Base-by-base conservation (phyloP, 176 grass and related monocot genomes). In the Oryza rufipogon region DNA sequence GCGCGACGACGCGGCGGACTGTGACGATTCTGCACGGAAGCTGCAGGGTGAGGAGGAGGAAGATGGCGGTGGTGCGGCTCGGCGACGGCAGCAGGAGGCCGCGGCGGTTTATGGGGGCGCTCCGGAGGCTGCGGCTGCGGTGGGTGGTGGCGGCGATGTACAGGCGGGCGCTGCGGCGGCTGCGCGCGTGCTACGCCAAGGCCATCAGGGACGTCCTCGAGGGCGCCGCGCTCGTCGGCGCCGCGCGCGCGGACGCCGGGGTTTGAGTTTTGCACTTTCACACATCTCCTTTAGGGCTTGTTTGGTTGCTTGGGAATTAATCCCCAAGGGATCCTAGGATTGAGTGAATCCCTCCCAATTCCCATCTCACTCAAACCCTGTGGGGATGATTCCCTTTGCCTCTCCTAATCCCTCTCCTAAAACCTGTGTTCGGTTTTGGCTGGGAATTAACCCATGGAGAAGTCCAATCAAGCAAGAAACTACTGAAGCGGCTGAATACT, bases 1-100 rank as follows among this genome's bases (percentile, higher is more conserved):
- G 10, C 46, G 42, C 3, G 83, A 11, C 52, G 58, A 11, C 52
- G 58, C 11, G 10, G 79, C 51, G 3, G n/a, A 0, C 9, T 6
- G 23, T 6, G 34, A 26, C 26, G 26, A 26, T 26, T 26, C 26
- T 26, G 26, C 26, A 26, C 26, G 26, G 26, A 26, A 26, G 26
- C 26, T 26, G 26, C 26, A 15, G 34, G 38, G 7, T 1, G 38
- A 13, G 54, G 14, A 73, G 30, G 2, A 32, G 70, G 49, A 81
- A 33, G 89, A 82, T 81, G 44, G 86, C 81, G 3, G 86, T 88
- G 36, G 86, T 65, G 68, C 49, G 66, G 51, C 86, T 91, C 2
- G 81, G 89, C 0, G 52, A 54, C 4, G 42, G 48, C 3, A 48
- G 8, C 39, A 47, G 73, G 75, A 36, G 36, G 14, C 75, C 30